Base-by-base conservation (phyloP, 257 asterid genomes). In the Dorcoceras hygrometricum region DNA sequence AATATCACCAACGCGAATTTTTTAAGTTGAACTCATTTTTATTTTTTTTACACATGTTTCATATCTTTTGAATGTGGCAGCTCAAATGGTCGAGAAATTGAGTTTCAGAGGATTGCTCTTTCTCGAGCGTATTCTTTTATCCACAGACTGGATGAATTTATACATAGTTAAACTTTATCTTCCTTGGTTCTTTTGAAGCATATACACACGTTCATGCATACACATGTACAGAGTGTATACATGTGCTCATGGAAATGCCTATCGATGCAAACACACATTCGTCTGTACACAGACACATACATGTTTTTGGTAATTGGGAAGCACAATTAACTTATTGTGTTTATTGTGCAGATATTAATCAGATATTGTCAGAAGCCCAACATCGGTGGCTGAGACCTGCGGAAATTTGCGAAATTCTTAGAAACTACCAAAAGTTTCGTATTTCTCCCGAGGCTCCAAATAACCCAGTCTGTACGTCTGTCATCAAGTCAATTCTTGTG, bases 311-410 rank as follows among this genome's bases (percentile, higher is more conserved):
- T 34, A 20, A 27, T 46, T 48, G 59, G 54, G 34, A 19, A 51
- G 66, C 36, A 19, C 55, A 53, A 70, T 70, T 63, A 58, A 64
- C 55, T 36, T 73, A 5, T 76, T 39, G 23, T 73, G 67, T 70
- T 74, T 67, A 12, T 70, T 58, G 16, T 85, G 78, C 95, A 91
- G 98, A 91, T 78, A 79, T 89, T 63, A 79, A 77, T 78, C 96
- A 91, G 78, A 84, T 92, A 78, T 72, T 89, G 53, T 68, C 65
- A 23, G 98, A 92, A 80, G 96, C 88, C 46, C 86, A 87, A 66
- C 82, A 89, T 63, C 87, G 98, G 72, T 92, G 98, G 98, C 82
- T 92, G 79, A 84, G 98, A 76, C 97, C 98, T 55, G 89, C 98
- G 62, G 98, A 92, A 81, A 84, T 89, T 73, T 83, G 87, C 84